Percentiles rank a stretch among this genome's conserved stretches.
These are phyloP conservation scores for Candida railenensis DNA, from an alignment of 805 yeast genomes.

Conservation along the genomic window DNA sequence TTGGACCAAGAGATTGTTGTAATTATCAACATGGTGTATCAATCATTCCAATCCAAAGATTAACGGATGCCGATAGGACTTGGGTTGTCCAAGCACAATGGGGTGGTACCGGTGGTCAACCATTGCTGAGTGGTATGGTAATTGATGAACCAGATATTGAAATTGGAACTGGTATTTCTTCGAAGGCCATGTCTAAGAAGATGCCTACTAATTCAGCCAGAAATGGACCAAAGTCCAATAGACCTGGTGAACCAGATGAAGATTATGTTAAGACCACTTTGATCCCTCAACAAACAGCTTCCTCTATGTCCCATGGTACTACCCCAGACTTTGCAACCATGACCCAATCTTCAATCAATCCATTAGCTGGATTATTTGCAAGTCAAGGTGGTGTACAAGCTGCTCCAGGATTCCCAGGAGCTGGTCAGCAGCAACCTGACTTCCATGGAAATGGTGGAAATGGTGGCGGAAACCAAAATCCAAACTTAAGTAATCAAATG, in stretches of 20 bases:
- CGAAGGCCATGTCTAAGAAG: slow-evolving; percentile 86
- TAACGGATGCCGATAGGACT: slow-evolving; percentile 90
- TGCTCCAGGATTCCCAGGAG: slow-evolving; percentile 11
- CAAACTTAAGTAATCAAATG: slow-evolving; percentile 38
- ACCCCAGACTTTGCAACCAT: slow-evolving; percentile 36
- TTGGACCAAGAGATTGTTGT: slow-evolving; percentile 97
- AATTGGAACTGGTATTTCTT: slow-evolving; percentile 89
- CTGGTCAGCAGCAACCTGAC: slow-evolving; percentile 16
- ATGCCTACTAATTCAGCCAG: slow-evolving; percentile 89
- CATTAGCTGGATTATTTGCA: slow-evolving; percentile 49
- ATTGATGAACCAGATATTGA: slow-evolving; percentile 98
- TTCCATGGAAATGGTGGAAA: slow-evolving; percentile 8
- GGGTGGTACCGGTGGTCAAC: slow-evolving; percentile 96
- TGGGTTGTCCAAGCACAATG: slow-evolving; percentile 91
- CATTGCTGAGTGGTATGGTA: slow-evolving; percentile 72
- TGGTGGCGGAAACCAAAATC: slow-evolving; percentile 17
- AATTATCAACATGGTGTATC: slow-evolving; percentile 90
- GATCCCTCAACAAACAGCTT: slow-evolving; percentile 18
- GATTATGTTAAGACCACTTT: slow-evolving; percentile 36
- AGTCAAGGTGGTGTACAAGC: slow-evolving; percentile 16
- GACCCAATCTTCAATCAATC: slow-evolving; percentile 38
- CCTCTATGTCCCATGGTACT: slow-evolving; percentile 31
- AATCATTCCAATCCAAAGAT: slow-evolving; percentile 78
- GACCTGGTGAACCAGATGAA: slow-evolving; percentile 56
- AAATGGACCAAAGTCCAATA: slow-evolving; percentile 81